A percentile compares a stretch with the other conserved stretches of the same genome.
Conservation (phyloP, 1,284 basidiomycete genomes). For the Filobasidium uniguttulatum region DNA sequence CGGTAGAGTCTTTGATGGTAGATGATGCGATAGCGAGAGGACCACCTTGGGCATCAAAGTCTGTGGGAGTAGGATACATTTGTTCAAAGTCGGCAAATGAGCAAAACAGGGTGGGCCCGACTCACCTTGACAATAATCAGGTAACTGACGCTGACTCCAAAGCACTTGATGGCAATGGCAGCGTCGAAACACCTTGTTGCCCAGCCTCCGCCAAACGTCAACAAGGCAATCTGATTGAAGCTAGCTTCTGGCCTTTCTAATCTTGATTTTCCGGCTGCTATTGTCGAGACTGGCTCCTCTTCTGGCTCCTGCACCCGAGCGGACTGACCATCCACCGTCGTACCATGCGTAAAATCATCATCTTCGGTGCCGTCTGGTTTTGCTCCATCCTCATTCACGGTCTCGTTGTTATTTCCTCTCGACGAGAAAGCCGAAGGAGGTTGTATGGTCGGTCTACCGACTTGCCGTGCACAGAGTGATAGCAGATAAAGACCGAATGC, state of each 20-base stretch:
- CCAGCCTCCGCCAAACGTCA: slow-evolving; percentile 53
- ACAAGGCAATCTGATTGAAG: slow-evolving; percentile 70
- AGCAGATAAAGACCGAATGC: slow-evolving; percentile 83
- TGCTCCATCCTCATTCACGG: slow-evolving; percentile 6
- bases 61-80: slow-evolving; percentile 18
- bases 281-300: background rate
- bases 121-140: slow-evolving; percentile 80
- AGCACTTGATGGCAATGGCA: slow-evolving; percentile 92
- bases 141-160: slow-evolving; percentile 92
- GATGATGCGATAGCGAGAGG: slow-evolving; percentile 60
- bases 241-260: slow-evolving; percentile 52
- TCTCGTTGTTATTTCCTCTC: slow-evolving; percentile 6
- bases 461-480: slow-evolving; percentile 66
- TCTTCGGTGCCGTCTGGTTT: slow-evolving; percentile 2
- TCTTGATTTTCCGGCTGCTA: slow-evolving; percentile 30
- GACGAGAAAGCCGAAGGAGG: background rate
- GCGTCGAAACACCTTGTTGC: slow-evolving; percentile 37
- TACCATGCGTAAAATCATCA: background rate
- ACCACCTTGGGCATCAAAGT: slow-evolving; percentile 85
- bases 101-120: too few relatives aligned
- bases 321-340: background rate
- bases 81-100: background rate
- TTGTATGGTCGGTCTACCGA: slow-evolving; percentile 31
- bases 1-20: slow-evolving; percentile 42
- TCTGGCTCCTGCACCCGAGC: background rate